Base-by-base conservation (phyloP, 768 basidiomycete species). In the Saitozyma sp. region DNA sequence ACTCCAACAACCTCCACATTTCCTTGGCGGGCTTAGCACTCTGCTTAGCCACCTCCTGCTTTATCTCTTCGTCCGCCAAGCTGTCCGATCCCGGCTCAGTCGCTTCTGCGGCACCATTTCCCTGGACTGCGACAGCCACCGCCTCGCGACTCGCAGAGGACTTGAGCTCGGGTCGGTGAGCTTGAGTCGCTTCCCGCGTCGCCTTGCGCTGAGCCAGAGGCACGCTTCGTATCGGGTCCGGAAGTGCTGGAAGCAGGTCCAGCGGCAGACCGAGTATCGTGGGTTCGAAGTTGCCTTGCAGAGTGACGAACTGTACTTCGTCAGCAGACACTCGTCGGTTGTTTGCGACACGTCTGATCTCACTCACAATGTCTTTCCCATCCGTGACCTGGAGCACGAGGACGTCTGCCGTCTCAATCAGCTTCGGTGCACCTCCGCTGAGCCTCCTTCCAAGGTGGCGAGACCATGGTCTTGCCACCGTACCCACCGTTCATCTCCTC, bases 361-460 rank as follows among this genome's bases (percentile, higher is more conserved):
- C 14, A 67, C 70, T 62, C 37, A 72, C 73, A 2, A 63, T 64
- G 41, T 75, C 69, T 54, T 71, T 75, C 13, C 74, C 74, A 41
- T 65, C 63, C 1, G 50, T 50, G 13, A 73, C 66, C 16, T 68
- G 67, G 20, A 75, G 46, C 1, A 75, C 71, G 41, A 75, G 55
- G 1, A 73, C 71, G 61, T 75, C 74, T 75, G 50, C 0, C 39
- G 43, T 29, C 29, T 29, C 29, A 29, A 29, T 29, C 29, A 29
- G 29, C 29, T 29, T 29, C 29, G 29, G 2, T 2, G 29, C 5
- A 29, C 29, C 29, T 29, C 29, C 29, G 29, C 29, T 5, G 29
- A 29, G 29, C 29, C 29, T 29, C 29, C 29, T 5, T 29, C 29
- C 29, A 29, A 2, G 29, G 29, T 29, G 29, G 29, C 29, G 29